Base-by-base conservation (phyloP, 192 early-diverging fungal species). In the Rhizoclosmatium sp. region DNA sequence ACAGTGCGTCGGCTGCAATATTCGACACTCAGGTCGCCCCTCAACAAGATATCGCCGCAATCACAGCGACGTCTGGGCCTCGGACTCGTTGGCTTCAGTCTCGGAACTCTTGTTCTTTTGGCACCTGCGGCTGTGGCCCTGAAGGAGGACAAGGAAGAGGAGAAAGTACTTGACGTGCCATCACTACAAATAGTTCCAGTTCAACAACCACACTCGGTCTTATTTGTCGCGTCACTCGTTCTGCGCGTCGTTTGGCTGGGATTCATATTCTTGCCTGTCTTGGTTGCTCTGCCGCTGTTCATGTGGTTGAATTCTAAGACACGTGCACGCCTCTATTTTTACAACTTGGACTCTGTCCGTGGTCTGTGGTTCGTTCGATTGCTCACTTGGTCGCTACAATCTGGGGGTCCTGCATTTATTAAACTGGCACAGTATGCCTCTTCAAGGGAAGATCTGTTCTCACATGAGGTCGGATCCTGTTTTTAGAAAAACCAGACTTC, bases 321-420 rank as follows among this genome's bases (percentile, higher is more conserved):
- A 5, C 45, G 47, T 12, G 40, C 39, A 21, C 31, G 56, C 10
- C 14, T 64, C 59, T 39, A 3, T 5, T 49, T 5, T 47, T 42
- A 21, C 19, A 21, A 40, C 10, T 5, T 23, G 39, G 14, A 9
- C 1, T 31, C 70, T 58, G 46, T 56, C 39, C 59, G n/a, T 64
- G 75, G 49, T 2, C 66, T 97, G 2, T 96, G 93, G 94, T 99
- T 97, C 95, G 94, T 96, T 81, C 79, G 86, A 42, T 84, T 94
- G 16, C 68, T 98, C 21, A 91, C 96, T 56, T 86, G 67, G 64
- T 91, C 92, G 65, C 93, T 97, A 90, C 94, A 96, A 66, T 61
- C 83, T 23, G 95, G 95, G 10, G 98, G 98, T 0, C 96, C 98
- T 9, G 95, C 98, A 9, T 99, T 98, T 84, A 95, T 97, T 71